Evolutionary conservation across 495 filamentous ascomycete species (phyloP).

Genomic region (Rostrohypoxylon terebratum): DNA sequence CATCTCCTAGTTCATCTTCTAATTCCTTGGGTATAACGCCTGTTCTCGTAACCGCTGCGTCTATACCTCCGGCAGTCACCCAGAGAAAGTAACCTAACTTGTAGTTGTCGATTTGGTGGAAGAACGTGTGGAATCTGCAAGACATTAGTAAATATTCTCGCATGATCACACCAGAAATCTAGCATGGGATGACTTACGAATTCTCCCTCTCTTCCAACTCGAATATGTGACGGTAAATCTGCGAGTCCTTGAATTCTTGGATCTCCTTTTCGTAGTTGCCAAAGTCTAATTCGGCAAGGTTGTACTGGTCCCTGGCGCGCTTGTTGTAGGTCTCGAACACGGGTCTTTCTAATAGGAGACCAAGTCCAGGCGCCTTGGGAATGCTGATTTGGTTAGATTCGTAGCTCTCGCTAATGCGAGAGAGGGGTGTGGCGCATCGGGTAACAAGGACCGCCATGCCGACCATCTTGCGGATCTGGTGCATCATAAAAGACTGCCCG

Average conservation of each 20-base stretch:
- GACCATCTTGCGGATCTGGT: conserved; percentile 99
- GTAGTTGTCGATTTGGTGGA: conserved; percentile 86
- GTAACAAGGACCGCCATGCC: conserved; percentile 88
- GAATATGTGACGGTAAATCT: conserved; percentile 94
- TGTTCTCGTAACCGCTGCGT: conserved; percentile 58
- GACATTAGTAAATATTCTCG: conserved; percentile 9
- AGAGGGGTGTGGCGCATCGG: conserved; percentile 77
- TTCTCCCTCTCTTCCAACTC: conserved; percentile 84
- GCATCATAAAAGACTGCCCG: conserved; percentile 99
- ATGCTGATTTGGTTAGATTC: conserved; percentile 77
- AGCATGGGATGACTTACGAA: conserved; percentile 64
- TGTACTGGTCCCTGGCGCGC: conserved; percentile 63
- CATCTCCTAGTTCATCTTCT: conserved; percentile 48
- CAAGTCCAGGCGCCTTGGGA: conserved; percentile 91
- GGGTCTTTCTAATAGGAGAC: conserved; percentile 87
- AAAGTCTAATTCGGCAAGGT: conserved; percentile 78
- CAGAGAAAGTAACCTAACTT: conserved; percentile 79
- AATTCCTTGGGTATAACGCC: conserved; percentile 46
- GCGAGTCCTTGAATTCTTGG: conserved; percentile 86
- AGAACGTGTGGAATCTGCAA: conserved; percentile 79
- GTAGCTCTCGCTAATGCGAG: conserved; percentile 76
- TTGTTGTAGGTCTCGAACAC: conserved; percentile 90
- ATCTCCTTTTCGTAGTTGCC: conserved; percentile 79
- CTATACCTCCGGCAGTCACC: conserved; percentile 73
- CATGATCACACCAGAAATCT: not conserved